A percentile compares a stretch with the other conserved stretches of the same genome.
phyloP scores from a whole-genome alignment of 768 basidiomycete genomes.

The Amanita subjunquillea region DNA sequence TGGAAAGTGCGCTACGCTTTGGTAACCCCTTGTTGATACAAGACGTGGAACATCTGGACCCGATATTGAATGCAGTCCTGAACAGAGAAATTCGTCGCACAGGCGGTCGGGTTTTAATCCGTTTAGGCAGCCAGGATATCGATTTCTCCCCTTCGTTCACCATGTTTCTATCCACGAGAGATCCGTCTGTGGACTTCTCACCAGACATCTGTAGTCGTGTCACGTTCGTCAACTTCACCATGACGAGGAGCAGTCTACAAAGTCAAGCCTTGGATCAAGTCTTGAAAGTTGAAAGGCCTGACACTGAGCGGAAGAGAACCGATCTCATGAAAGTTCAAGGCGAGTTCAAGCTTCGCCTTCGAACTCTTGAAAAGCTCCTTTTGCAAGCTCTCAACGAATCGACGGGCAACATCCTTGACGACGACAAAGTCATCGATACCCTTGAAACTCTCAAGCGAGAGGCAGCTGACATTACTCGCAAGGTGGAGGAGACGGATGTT shows the following conservation, averaged over 20 bases:
- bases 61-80: conserved; percentile 92
- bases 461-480: conserved; percentile 90
- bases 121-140: conserved; percentile 95
- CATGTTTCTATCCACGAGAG: conserved; percentile 96
- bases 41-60: conserved; percentile 96
- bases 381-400: conserved; percentile 96
- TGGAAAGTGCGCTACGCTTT: conserved; percentile 98
- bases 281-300: conserved; percentile 92
- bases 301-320: conserved; percentile 90
- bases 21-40: conserved; percentile 96
- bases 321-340: conserved; percentile 98
- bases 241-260: conserved; percentile 97
- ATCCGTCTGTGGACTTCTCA: conserved; percentile 95
- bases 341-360: conserved; percentile 88
- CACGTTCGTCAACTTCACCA: conserved; percentile 93
- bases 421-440: conserved; percentile 97
- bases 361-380: conserved; percentile 86
- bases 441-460: conserved; percentile 93
- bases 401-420: conserved; percentile 92
- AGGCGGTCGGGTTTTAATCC: conserved; percentile 94
- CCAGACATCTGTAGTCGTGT: conserved; percentile 98
- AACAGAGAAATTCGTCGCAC: conserved; percentile 95
- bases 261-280: conserved; percentile 97
- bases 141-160: conserved; percentile 99
- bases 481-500: conserved; percentile 93